phyloP scores from a whole-genome alignment of 768 basidiomycete genomes.

The Coprinellus aureogranulatus region DNA sequence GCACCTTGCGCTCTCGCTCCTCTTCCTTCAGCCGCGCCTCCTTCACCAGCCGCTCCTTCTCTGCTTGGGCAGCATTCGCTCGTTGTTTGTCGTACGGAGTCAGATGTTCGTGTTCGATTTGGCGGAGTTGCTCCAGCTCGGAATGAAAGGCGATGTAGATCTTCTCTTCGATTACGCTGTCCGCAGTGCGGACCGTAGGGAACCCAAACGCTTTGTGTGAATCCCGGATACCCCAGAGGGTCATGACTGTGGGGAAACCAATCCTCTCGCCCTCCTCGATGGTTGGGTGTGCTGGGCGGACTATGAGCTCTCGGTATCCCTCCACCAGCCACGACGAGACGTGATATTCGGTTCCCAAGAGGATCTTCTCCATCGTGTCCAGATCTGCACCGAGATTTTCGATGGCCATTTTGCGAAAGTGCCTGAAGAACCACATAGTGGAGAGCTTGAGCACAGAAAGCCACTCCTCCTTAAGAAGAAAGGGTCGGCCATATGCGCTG shows the following conservation, averaged over 20 bases:
- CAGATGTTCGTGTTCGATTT: neutral
- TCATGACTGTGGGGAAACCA: neutral
- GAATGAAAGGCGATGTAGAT: neutral
- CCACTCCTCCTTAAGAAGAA: slow-evolving; percentile 29
- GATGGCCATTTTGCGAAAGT: slow-evolving; percentile 28
- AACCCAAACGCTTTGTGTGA: neutral
- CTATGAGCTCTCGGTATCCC: neutral
- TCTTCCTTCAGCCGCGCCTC: neutral
- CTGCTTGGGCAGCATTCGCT: neutral
- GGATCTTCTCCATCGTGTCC: neutral
- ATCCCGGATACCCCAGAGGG: neutral
- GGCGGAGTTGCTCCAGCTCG: neutral
- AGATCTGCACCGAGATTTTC: neutral
- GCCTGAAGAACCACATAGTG: slow-evolving; percentile 35
- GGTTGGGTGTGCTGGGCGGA: neutral
- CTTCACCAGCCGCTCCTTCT: neutral
- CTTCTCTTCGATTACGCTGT: neutral
- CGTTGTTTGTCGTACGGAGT: neutral
- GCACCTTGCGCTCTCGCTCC: neutral
- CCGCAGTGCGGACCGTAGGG: neutral
- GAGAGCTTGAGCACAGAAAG: slow-evolving; percentile 37
- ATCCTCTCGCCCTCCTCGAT: neutral
- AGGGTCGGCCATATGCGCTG: neutral
- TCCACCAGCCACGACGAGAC: neutral
- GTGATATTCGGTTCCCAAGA: neutral